Percentiles rank a stretch among this genome's conserved stretches.
Evolutionary conservation across 306 rosid genomes (phyloP).

Genomic region (Fragaria iinumae): DNA sequence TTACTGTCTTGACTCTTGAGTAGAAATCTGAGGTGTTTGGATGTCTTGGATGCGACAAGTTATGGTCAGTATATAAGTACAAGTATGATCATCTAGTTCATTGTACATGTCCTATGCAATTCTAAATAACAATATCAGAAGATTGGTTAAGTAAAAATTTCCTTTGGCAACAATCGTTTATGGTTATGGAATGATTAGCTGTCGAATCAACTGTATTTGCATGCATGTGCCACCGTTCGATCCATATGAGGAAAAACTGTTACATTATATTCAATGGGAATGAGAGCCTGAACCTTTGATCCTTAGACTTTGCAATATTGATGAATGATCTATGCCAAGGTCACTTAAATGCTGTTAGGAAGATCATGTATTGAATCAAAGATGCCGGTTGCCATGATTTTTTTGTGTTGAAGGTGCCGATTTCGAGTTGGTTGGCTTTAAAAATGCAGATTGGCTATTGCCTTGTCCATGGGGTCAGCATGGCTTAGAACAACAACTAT

Average conservation of each 20-base stretch:
- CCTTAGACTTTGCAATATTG: constrained; percentile 66
- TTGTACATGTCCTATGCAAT: neutral
- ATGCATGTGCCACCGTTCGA: constrained; percentile 44
- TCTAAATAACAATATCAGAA: neutral
- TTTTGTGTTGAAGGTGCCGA: constrained; percentile 96
- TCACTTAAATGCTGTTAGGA: constrained; percentile 78
- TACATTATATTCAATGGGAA: constrained; percentile 52
- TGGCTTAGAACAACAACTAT: constrained; percentile 86
- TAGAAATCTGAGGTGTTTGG: constrained; percentile 4
- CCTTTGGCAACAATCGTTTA: constrained; percentile 23
- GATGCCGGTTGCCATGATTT: constrained; percentile 98
- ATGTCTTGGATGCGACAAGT: neutral
- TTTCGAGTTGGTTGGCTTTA: constrained; percentile 99
- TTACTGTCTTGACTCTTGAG: neutral
- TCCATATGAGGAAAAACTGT: constrained; percentile 49
- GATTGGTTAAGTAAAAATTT: constrained; percentile 16
- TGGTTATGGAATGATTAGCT: constrained; percentile 42
- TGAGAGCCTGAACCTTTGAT: constrained; percentile 48
- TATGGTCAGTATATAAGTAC: neutral
- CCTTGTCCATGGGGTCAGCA: constrained; percentile 96
- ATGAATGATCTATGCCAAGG: constrained; percentile 87
- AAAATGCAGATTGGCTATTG: constrained; percentile 99
- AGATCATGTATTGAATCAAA: constrained; percentile 77
- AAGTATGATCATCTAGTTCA: neutral
- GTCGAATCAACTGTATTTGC: constrained; percentile 31